Conservation (phyloP, 2,329 filamentous ascomycete genomes). For the Phialocephala subalpina region DNA sequence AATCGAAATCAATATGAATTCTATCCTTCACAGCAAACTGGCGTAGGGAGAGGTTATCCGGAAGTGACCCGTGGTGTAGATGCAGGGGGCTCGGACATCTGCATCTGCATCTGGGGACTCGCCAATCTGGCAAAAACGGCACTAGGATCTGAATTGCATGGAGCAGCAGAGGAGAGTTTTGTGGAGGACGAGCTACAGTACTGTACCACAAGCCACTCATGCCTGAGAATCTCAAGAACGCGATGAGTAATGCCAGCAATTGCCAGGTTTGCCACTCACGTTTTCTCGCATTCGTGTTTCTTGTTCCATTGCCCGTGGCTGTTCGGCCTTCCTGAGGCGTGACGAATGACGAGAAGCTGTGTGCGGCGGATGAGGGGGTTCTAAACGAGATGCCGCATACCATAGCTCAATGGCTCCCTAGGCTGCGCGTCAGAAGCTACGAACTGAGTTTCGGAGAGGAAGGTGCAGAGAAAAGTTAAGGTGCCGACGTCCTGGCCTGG, state of each 20-base stretch:
- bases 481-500: background rate
- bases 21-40: too few relatives aligned
- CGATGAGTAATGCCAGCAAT: background rate
- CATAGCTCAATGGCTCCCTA: background rate
- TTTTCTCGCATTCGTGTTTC: constrained; percentile 8
- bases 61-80: background rate
- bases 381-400: too few relatives aligned
- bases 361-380: constrained; percentile 1
- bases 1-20: too few relatives aligned
- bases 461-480: background rate
- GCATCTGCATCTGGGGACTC: background rate
- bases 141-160: constrained; percentile 11
- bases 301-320: too few relatives aligned
- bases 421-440: background rate
- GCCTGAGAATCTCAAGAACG: background rate
- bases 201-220: background rate
- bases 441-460: background rate
- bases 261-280: background rate
- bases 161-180: background rate
- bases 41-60: background rate
- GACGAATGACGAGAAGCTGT: background rate
- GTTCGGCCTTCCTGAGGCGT: too few relatives aligned
- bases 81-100: background rate
- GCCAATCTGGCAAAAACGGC: constrained; percentile 9
- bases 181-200: background rate